These are phyloP conservation scores for Kwoniella pini DNA, from an alignment of 768 basidiomycete species.

Conservation along the genomic window DNA sequence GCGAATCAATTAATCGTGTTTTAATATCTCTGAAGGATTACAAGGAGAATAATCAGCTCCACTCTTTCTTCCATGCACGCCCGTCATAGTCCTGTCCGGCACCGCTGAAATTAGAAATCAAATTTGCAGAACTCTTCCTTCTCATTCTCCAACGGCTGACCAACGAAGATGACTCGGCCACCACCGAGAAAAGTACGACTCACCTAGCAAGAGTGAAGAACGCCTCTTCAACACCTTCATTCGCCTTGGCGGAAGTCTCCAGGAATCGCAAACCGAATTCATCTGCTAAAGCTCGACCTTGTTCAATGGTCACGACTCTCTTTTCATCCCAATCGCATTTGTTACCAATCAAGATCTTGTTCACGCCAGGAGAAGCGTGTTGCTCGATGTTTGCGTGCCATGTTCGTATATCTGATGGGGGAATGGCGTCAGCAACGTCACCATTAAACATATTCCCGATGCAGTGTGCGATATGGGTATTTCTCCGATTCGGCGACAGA, in stretches of 20 bases:
- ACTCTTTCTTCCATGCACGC: not conserved
- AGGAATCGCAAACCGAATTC: constrained; percentile 96
- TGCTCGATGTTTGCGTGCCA: constrained; percentile 99
- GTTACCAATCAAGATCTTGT: constrained; percentile 99
- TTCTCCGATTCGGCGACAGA: not conserved
- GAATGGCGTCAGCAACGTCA: too few relatives aligned
- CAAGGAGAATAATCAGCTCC: not conserved
- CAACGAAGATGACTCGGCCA: too few relatives aligned
- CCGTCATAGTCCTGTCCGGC: too few relatives aligned
- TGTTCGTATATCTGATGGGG: constrained; percentile 98
- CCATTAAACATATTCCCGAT: too few relatives aligned
- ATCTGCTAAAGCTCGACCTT: constrained; percentile 85
- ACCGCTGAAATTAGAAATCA: too few relatives aligned
- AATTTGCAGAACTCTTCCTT: too few relatives aligned
- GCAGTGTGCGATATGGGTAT: too few relatives aligned
- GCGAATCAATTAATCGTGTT: constrained; percentile 89
- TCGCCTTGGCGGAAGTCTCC: constrained; percentile 96
- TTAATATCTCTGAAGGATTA: constrained; percentile 75
- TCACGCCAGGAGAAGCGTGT: constrained; percentile 96
- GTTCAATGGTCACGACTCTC: constrained; percentile 83
- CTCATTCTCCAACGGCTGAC: too few relatives aligned
- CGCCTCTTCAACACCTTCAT: constrained; percentile 96
- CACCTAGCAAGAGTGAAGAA: constrained; percentile 96
- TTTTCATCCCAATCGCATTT: constrained; percentile 99
- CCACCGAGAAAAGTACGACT: constrained; percentile 54